Percentiles rank a stretch among this genome's conserved stretches.
These are phyloP conservation scores for Phaeosphaeriaceae sp. DNA, from an alignment of 2,329 filamentous ascomycete genomes.

Conservation along the genomic window DNA sequence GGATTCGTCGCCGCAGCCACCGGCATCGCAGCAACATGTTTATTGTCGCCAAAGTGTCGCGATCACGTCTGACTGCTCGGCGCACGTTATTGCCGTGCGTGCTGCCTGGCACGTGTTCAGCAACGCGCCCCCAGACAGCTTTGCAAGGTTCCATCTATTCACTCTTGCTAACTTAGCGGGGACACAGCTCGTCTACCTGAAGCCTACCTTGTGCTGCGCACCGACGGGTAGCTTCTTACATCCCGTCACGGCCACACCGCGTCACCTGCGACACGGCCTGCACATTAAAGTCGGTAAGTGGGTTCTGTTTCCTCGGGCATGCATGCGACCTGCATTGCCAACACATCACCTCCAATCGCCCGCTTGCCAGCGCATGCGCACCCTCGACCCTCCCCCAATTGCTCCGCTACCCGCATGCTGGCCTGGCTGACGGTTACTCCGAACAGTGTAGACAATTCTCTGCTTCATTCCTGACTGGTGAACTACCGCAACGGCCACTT, in stretches of 20 bases:
- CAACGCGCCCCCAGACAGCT: slow-evolving; percentile 11
- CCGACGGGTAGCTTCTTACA: slow-evolving; percentile 26
- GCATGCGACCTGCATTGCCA: slow-evolving; percentile 54
- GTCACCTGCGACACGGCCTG: slow-evolving; percentile 40
- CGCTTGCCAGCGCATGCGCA: slow-evolving; percentile 49
- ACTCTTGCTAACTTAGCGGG: slow-evolving; percentile 34
- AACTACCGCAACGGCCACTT: slow-evolving; percentile 39
- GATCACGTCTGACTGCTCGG: slow-evolving; percentile 1
- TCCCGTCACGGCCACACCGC: slow-evolving; percentile 20
- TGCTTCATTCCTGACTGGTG: slow-evolving; percentile 42
- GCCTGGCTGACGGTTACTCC: slow-evolving; percentile 47
- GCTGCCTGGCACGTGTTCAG: slow-evolving; percentile 11
- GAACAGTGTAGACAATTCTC: slow-evolving; percentile 40
- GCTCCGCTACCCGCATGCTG: slow-evolving; percentile 38
- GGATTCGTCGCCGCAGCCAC: slow-evolving; percentile 16
- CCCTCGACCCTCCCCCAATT: slow-evolving; percentile 47
- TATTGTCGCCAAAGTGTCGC: not conserved
- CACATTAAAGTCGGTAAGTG: slow-evolving; percentile 50
- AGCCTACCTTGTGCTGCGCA: slow-evolving; percentile 29
- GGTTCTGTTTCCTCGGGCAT: slow-evolving; percentile 29
- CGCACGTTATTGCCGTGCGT: not conserved
- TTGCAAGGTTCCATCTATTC: slow-evolving; percentile 16
- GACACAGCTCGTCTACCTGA: slow-evolving; percentile 28
- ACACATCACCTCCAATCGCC: slow-evolving; percentile 54
- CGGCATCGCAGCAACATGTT: slow-evolving; percentile 8